Percentiles rank a stretch among this genome's conserved stretches.
Conservation (phyloP, 208 protist genomes). For the Acanthamoeba triangularis region DNA sequence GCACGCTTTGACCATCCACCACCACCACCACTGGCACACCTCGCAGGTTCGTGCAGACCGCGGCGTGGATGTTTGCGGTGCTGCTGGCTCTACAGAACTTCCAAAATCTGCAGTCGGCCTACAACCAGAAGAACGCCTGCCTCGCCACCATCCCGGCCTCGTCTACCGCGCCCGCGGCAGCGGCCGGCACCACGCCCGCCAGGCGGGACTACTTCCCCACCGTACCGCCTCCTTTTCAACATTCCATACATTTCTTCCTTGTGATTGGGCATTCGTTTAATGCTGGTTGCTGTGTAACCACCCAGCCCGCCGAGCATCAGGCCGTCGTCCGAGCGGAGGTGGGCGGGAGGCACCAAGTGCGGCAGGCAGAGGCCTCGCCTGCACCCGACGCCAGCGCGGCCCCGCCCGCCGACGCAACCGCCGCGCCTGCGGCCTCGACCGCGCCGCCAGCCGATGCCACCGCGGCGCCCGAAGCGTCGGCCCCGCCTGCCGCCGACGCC, state of each 20-base stretch:
- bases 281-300: too few species aligned
- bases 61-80: constrained; percentile 21
- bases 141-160: background rate
- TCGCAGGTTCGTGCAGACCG: constrained; percentile 21
- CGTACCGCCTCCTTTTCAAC: background rate
- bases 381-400: background rate
- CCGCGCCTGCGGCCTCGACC: background rate
- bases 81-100: constrained; percentile 46
- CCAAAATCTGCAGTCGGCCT: constrained; percentile 30
- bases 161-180: background rate
- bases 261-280: too few species aligned
- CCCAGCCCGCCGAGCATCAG: too few species aligned
- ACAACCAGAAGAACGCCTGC: constrained; percentile 38
- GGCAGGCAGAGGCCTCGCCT: background rate
- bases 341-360: background rate
- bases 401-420: background rate
- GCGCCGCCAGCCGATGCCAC: background rate
- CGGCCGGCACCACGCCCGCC: background rate
- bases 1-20: too few species aligned
- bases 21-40: background rate
- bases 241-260: background rate
- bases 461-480: background rate
- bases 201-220: background rate
- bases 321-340: background rate
- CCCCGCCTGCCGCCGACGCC: background rate